These are phyloP conservation scores for Aureobasidium subglaciale DNA, from an alignment of 2,329 filamentous ascomycete genomes.

Conservation along the genomic window DNA sequence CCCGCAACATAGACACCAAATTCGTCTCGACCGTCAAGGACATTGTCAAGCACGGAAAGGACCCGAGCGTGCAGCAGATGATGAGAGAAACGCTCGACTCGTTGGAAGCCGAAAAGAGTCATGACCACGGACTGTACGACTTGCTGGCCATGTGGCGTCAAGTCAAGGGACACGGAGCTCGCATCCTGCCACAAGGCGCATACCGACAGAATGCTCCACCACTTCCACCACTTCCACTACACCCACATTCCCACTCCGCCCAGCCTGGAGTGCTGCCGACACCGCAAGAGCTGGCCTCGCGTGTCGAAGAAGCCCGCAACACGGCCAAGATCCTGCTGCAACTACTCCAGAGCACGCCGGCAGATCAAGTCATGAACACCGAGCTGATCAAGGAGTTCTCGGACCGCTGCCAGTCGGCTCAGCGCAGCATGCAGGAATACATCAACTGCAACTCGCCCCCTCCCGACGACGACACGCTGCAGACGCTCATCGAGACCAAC, in stretches of 20 bases:
- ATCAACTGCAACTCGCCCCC: constrained; percentile 71
- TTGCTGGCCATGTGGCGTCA: constrained; percentile 82
- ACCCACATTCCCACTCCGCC: constrained; percentile 22
- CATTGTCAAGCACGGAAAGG: constrained; percentile 61
- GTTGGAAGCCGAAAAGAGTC: constrained; percentile 63
- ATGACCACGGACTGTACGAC: constrained; percentile 65
- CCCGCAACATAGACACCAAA: constrained; percentile 79
- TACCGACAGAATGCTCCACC: background rate
- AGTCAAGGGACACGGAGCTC: constrained; percentile 55
- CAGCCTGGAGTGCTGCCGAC: constrained; percentile 48
- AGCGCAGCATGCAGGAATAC: constrained; percentile 75
- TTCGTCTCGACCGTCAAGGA: constrained; percentile 72
- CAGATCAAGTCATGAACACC: constrained; percentile 66
- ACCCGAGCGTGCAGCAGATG: constrained; percentile 75
- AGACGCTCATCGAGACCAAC: constrained; percentile 88
- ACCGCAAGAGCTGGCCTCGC: constrained; percentile 68
- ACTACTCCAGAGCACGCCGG: constrained; percentile 77
- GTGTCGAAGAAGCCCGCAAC: constrained; percentile 83
- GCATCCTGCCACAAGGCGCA: constrained; percentile 16
- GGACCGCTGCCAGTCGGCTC: constrained; percentile 74
- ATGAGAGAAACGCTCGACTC: constrained; percentile 78
- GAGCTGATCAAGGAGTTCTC: constrained; percentile 92
- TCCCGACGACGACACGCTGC: constrained; percentile 90
- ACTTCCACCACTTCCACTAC: background rate
- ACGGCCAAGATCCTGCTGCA: constrained; percentile 90